A percentile compares a stretch with the other conserved stretches of the same genome.
Conservation (phyloP, 768 basidiomycete genomes). For the Coprinopsis strossmayeri region DNA sequence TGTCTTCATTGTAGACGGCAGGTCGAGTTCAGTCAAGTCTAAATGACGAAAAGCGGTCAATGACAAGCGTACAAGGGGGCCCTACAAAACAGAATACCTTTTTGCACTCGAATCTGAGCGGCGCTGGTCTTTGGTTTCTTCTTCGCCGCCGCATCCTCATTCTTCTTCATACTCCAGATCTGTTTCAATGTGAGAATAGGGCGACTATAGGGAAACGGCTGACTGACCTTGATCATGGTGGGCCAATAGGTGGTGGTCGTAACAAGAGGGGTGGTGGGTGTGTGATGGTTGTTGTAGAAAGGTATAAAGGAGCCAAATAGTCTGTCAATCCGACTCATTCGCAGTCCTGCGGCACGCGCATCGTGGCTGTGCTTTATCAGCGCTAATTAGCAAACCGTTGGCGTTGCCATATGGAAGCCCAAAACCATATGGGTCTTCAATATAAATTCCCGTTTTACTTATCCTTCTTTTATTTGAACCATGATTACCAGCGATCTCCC, state of each 20-base stretch:
- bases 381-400: not conserved
- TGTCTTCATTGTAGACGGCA: constrained; percentile 95
- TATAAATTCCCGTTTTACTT: too few relatives aligned
- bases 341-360: too few relatives aligned
- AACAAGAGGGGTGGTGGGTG: constrained; percentile 26
- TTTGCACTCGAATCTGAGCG: constrained; percentile 98
- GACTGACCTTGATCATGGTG: constrained; percentile 43
- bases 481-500: constrained; percentile 55
- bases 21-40: constrained; percentile 97
- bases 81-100: too few relatives aligned
- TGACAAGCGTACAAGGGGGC: too few relatives aligned
- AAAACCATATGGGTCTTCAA: too few relatives aligned
- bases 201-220: not conserved
- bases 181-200: constrained; percentile 23
- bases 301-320: constrained; percentile 18
- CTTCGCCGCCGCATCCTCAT: constrained; percentile 94
- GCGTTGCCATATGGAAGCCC: too few relatives aligned
- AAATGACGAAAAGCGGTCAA: not conserved
- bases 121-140: constrained; percentile 98
- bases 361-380: constrained; percentile 11
- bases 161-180: constrained; percentile 99
- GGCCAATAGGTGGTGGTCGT: constrained; percentile 16
- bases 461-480: too few relatives aligned
- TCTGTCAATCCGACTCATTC: constrained; percentile 20
- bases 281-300: constrained; percentile 23